Base-by-base conservation (phyloP, 306 rosid species). In the Rosa multiflora region DNA sequence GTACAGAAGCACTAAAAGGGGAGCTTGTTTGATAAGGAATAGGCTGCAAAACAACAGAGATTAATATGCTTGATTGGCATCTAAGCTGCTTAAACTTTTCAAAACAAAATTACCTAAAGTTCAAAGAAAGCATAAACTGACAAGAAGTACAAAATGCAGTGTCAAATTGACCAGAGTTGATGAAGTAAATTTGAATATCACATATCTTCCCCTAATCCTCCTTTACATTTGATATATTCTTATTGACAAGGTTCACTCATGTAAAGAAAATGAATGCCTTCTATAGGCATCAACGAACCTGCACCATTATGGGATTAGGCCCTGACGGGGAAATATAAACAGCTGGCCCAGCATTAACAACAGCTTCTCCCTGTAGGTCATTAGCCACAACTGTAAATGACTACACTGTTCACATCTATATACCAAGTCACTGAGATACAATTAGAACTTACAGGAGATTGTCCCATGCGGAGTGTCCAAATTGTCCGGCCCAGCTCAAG, bases 401-500 rank as follows among this genome's bases (percentile, higher is more conserved):
- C 49, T 61, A 76, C 73, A 77, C 20, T 67, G 66, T 67, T 76
- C 29, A 46, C 79, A 79, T 73, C 53, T 62, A 70, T 51, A 71
- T 83, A 76, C 21, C 1, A 32, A 75, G 73, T 49, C 76, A 79
- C 69, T 29, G 6, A 47, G 73, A 78, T 75, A 79, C 70, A 73
- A 81, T 44, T 58, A 81, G 75, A 81, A 75, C 97, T 80, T 93
- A 96, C 99, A 81, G 93, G 81, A 82, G 98, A 83, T 74, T 75
- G 96, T 55, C 97, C 99, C 96, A 96, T 83, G 0, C 92, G 98
- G 75, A 96, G 84, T 20, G 99, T 96, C 91, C 91, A 80, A 78
- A 93, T 88, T n/a, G 98, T 85, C 21, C 99, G 99, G 77, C 98
- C 98, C 83, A 96, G 96, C 93, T 96, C 99, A 78, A 96, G 93